phyloP scores from a whole-genome alignment of 208 protist genomes.

The Leishmania turanica region DNA sequence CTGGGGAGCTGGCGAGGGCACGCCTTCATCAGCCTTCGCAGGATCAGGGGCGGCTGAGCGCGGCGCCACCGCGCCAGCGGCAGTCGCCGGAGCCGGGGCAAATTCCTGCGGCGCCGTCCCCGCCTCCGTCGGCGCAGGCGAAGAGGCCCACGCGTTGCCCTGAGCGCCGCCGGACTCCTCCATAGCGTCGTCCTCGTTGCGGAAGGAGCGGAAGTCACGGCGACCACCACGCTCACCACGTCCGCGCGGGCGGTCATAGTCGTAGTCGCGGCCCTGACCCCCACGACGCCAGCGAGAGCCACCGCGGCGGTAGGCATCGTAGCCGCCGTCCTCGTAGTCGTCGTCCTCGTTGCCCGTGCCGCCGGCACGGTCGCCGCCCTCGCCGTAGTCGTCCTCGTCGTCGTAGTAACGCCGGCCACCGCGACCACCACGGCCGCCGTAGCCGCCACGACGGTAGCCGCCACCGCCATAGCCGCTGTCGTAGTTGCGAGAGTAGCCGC shows the following conservation, averaged over 20 bases:
- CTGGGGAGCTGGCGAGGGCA: background rate
- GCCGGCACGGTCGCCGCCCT: constrained; percentile 10
- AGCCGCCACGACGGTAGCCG: constrained; percentile 27
- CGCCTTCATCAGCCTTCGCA: background rate
- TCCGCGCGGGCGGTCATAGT: constrained; percentile 23
- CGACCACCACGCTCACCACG: constrained; percentile 17
- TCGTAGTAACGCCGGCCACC: constrained; percentile 30
- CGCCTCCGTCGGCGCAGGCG: constrained; percentile 4
- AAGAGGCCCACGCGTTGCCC: constrained; percentile 30
- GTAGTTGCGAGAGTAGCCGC: constrained; percentile 16
- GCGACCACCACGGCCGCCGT: constrained; percentile 28
- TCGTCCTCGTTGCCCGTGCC: constrained; percentile 12
- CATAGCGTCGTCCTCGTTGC: constrained; percentile 20
- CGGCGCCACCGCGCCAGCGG: background rate
- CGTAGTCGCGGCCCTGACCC: constrained; percentile 21
- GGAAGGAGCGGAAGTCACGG: constrained; percentile 27
- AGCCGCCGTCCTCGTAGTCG: background rate
- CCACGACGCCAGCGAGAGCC: constrained; percentile 14
- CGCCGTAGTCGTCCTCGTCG: constrained; percentile 13
- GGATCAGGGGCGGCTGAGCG: background rate
- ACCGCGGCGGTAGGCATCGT: constrained; percentile 10
- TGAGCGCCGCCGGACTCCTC: background rate
- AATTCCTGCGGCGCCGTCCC: constrained; percentile 7
- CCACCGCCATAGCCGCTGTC: constrained; percentile 33
- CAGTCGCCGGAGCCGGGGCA: background rate